These are phyloP conservation scores for Monosporascus ibericus DNA, from an alignment of 2,329 filamentous ascomycete genomes.

Conservation along the genomic window DNA sequence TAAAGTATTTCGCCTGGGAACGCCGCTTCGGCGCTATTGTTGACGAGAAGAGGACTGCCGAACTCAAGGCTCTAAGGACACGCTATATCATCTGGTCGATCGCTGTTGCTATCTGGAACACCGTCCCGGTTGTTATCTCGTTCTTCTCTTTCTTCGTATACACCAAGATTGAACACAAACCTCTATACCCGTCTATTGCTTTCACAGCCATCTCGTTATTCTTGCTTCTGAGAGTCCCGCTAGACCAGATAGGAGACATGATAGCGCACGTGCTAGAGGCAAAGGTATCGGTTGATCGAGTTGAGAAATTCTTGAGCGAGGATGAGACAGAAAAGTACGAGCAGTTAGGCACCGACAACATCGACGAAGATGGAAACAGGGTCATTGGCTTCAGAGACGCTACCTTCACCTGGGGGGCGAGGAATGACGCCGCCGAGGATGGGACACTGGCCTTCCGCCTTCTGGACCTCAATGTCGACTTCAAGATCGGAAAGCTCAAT, in stretches of 20 bases:
- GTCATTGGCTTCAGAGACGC: slow-evolving; percentile 80
- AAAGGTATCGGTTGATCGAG: slow-evolving; percentile 92
- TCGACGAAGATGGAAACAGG: slow-evolving; percentile 61
- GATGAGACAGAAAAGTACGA: slow-evolving; percentile 94
- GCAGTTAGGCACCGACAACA: slow-evolving; percentile 67
- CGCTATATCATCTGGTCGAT: slow-evolving; percentile 88
- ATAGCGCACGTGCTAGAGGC: slow-evolving; percentile 96
- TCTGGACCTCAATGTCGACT: slow-evolving; percentile 76
- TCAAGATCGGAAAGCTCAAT: slow-evolving; percentile 80
- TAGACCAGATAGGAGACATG: slow-evolving; percentile 98
- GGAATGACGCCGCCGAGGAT: slow-evolving; percentile 53
- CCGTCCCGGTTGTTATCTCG: slow-evolving; percentile 88
- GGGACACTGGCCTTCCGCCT: slow-evolving; percentile 73
- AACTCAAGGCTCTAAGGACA: slow-evolving; percentile 71
- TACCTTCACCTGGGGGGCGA: slow-evolving; percentile 83
- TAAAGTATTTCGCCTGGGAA: slow-evolving; percentile 99
- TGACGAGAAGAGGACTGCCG: slow-evolving; percentile 76
- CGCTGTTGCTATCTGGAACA: slow-evolving; percentile 94
- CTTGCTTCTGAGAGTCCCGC: slow-evolving; percentile 82
- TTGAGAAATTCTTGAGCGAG: slow-evolving; percentile 88
- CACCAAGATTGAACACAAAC: slow-evolving; percentile 83
- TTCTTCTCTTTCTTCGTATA: slow-evolving; percentile 95
- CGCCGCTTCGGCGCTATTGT: slow-evolving; percentile 81
- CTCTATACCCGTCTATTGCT: slow-evolving; percentile 82
- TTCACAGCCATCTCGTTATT: slow-evolving; percentile 97